These are phyloP conservation scores for Claviceps africana DNA, from an alignment of 2,329 filamentous ascomycete genomes.

Conservation along the genomic window DNA sequence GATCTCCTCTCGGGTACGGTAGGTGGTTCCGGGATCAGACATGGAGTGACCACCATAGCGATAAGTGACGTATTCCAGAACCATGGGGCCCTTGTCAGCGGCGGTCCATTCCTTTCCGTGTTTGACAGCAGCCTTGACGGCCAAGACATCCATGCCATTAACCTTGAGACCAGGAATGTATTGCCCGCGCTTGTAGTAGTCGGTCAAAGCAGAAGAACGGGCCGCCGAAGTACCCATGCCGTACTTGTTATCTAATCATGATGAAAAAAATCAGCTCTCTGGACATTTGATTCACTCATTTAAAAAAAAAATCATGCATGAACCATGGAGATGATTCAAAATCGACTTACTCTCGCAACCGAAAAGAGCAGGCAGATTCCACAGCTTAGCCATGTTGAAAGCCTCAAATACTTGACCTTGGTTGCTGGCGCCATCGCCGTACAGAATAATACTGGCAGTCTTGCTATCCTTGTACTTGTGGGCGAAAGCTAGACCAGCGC, in stretches of 20 bases:
- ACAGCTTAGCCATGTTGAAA: constrained; percentile 99
- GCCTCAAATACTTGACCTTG: constrained; percentile 99
- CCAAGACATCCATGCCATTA: constrained; percentile 98
- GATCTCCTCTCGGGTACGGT: constrained; percentile 98
- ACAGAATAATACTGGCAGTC: constrained; percentile 77
- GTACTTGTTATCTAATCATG: constrained; percentile 85
- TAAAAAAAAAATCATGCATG: background rate
- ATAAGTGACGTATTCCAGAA: constrained; percentile 98
- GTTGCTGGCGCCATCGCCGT: constrained; percentile 97
- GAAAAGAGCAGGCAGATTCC: constrained; percentile 91
- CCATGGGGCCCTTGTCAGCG: constrained; percentile 77
- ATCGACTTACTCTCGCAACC: constrained; percentile 96
- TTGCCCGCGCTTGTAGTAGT: constrained; percentile 99
- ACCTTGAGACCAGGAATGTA: constrained; percentile 99
- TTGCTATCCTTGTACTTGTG: constrained; percentile 85
- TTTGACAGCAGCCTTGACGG: constrained; percentile 89
- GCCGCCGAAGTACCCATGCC: constrained; percentile 96
- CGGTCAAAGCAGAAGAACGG: constrained; percentile 87
- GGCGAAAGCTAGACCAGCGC: constrained; percentile 90
- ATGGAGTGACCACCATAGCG: constrained; percentile 98
- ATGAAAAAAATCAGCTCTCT: background rate
- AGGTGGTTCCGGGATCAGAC: constrained; percentile 98
- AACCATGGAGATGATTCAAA: no score
- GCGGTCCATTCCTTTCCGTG: constrained; percentile 82
- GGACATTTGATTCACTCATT: background rate